phyloP scores from a whole-genome alignment of 1,139 yeast species.

The Saccharomyces hybrid region DNA sequence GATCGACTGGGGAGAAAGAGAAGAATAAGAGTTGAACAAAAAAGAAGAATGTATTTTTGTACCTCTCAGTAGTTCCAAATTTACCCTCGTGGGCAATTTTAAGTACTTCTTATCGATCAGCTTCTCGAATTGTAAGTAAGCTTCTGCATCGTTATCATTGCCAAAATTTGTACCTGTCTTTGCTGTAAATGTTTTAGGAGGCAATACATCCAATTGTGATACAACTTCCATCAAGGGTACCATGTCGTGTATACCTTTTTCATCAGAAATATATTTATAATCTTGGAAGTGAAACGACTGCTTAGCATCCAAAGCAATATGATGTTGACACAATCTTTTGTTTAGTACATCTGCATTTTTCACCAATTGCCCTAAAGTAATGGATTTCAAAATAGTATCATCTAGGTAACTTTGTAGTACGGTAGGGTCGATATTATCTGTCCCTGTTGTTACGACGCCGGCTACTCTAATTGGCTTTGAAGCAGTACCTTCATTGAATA shows the following conservation, averaged over 20 bases:
- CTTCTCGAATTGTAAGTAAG: conserved; percentile 71
- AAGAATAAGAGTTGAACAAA: conserved; percentile 54
- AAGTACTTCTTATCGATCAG: conserved; percentile 40
- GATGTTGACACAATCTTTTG: conserved; percentile 23
- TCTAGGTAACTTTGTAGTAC: conserved; percentile 24
- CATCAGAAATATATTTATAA: background rate
- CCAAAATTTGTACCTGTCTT: conserved; percentile 93
- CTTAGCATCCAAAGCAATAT: conserved; percentile 19
- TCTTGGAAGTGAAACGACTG: conserved; percentile 8
- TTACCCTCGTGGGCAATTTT: background rate
- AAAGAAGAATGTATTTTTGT: conserved; percentile 74
- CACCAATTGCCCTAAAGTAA: conserved; percentile 22
- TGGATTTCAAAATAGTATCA: conserved; percentile 24
- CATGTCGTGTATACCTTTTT: background rate
- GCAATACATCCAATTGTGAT: conserved; percentile 51
- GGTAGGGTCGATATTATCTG: conserved; percentile 15
- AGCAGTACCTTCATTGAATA: background rate
- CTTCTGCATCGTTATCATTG: conserved; percentile 84
- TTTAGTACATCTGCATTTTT: conserved; percentile 22
- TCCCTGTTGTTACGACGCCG: conserved; percentile 18
- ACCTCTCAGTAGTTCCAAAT: conserved; percentile 67
- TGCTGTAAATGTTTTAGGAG: conserved; percentile 61
- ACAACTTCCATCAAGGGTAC: conserved; percentile 36
- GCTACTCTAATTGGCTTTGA: conserved; percentile 19
- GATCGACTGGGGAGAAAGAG: conserved; percentile 38